phyloP scores from a whole-genome alignment of 139 green algal species.

The Coccomyxa sp. region DNA sequence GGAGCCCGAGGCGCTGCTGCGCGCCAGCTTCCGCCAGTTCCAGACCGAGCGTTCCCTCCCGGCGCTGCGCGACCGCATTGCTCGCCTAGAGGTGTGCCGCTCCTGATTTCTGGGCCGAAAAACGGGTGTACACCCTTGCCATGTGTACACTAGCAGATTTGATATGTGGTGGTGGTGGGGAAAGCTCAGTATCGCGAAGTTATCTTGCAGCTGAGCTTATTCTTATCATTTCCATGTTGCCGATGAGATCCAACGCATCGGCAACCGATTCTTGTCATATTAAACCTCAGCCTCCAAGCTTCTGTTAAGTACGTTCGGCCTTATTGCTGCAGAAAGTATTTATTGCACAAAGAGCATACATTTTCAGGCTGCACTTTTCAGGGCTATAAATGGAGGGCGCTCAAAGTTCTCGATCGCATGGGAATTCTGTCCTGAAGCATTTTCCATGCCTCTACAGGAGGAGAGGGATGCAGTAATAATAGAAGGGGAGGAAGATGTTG shows the following conservation, averaged over 20 bases:
- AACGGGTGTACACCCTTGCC: neutral
- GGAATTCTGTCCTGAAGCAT: no score
- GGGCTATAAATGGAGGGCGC: no score
- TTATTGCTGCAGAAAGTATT: no score
- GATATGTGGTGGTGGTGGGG: neutral
- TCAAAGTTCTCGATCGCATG: no score
- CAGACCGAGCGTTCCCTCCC: slow-evolving; percentile 62
- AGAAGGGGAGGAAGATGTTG: slow-evolving; percentile 47
- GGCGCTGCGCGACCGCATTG: slow-evolving; percentile 36
- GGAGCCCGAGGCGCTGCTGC: slow-evolving; percentile 52
- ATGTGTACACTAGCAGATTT: neutral
- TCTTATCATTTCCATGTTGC: no score
- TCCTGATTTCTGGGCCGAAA: neutral
- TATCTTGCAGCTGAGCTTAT: neutral
- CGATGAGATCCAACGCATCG: no score
- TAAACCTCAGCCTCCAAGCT: no score
- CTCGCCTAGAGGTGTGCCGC: slow-evolving; percentile 30
- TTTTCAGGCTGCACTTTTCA: no score
- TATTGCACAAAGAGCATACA: no score
- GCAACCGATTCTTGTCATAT: no score
- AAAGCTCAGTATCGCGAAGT: neutral
- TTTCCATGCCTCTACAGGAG: slow-evolving; percentile 8
- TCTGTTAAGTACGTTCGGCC: no score
- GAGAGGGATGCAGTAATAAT: slow-evolving; percentile 48
- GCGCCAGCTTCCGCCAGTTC: slow-evolving; percentile 50